A percentile compares a stretch with the other conserved stretches of the same genome.
phyloP scores from a whole-genome alignment of 371 early-diverging fungal genomes.

The Haplosporangium sp. region DNA sequence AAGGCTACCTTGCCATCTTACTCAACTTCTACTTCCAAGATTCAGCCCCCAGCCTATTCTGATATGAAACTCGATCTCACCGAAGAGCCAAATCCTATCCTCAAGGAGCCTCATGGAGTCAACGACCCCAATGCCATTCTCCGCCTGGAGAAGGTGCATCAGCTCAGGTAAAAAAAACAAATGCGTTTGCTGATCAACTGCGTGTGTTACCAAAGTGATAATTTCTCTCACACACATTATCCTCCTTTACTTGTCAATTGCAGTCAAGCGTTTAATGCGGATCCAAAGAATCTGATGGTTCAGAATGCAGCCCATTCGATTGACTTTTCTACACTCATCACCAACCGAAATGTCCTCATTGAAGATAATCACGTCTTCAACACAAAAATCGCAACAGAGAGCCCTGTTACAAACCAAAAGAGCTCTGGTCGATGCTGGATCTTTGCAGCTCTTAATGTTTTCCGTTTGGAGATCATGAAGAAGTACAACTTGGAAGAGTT shows the following conservation, averaged over 20 bases:
- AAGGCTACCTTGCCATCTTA: conserved; percentile 17
- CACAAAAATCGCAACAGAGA: conserved; percentile 71
- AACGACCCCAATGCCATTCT: conserved; percentile 44
- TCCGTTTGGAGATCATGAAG: conserved; percentile 67
- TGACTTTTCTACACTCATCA: conserved; percentile 68
- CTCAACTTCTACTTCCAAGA: conserved; percentile 12
- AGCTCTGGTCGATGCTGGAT: conserved; percentile 89
- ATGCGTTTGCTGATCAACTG: background rate
- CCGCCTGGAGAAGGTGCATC: conserved; percentile 22
- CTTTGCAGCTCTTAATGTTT: conserved; percentile 80
- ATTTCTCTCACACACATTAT: background rate
- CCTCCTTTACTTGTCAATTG: conserved; percentile 15
- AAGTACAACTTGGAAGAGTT: conserved; percentile 82
- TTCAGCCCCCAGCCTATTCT: conserved; percentile 33
- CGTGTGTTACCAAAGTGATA: background rate
- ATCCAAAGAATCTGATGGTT: conserved; percentile 75
- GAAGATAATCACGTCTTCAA: conserved; percentile 68
- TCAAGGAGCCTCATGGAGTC: conserved; percentile 40
- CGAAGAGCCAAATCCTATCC: conserved; percentile 19
- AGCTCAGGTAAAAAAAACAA: conserved; percentile 25
- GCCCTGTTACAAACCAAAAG: conserved; percentile 80
- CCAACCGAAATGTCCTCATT: conserved; percentile 64
- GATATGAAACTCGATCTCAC: conserved; percentile 46
- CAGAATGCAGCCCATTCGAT: conserved; percentile 73
- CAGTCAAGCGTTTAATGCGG: conserved; percentile 65